Evolutionary conservation across 805 yeast genomes (phyloP).

Genomic region (Wickerhamiella parazyma): DNA sequence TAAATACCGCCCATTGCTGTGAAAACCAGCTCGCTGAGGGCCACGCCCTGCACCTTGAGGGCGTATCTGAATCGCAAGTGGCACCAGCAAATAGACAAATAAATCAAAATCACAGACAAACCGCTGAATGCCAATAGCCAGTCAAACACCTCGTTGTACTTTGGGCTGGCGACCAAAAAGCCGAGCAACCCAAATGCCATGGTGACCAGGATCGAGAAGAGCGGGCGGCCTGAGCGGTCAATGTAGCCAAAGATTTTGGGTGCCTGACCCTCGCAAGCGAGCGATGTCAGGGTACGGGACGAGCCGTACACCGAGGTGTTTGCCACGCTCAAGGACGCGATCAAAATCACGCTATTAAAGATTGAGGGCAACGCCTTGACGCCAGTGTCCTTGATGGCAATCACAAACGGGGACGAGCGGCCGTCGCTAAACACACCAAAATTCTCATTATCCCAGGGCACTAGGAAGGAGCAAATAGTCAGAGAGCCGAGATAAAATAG

Average conservation of each 20-base stretch:
- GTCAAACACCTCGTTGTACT: constrained; percentile 39
- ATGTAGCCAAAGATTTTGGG: constrained; percentile 47
- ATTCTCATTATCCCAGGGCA: constrained; percentile 41
- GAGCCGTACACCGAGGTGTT: constrained; percentile 54
- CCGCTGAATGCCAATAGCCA: constrained; percentile 71
- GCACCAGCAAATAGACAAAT: constrained; percentile 60
- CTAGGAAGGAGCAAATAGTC: constrained; percentile 48
- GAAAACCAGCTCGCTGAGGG: constrained; percentile 43
- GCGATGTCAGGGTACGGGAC: constrained; percentile 50
- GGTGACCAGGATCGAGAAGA: constrained; percentile 39
- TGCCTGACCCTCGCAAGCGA: constrained; percentile 54
- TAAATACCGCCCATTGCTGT: constrained; percentile 43
- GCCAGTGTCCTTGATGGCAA: constrained; percentile 50
- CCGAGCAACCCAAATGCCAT: constrained; percentile 36
- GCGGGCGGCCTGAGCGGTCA: constrained; percentile 58
- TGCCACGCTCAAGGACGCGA: constrained; percentile 57
- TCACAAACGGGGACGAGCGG: constrained; percentile 55
- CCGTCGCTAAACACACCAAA: constrained; percentile 42
- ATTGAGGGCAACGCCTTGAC: constrained; percentile 51
- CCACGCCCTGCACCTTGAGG: constrained; percentile 48
- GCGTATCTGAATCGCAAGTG: constrained; percentile 58
- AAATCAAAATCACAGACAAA: constrained; percentile 57
- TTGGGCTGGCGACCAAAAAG: constrained; percentile 40
- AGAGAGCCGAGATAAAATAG: constrained; percentile 48
- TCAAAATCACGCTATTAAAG: constrained; percentile 53